phyloP scores from a whole-genome alignment of 139 green algal species.

The Diplosphaera chodatii region DNA sequence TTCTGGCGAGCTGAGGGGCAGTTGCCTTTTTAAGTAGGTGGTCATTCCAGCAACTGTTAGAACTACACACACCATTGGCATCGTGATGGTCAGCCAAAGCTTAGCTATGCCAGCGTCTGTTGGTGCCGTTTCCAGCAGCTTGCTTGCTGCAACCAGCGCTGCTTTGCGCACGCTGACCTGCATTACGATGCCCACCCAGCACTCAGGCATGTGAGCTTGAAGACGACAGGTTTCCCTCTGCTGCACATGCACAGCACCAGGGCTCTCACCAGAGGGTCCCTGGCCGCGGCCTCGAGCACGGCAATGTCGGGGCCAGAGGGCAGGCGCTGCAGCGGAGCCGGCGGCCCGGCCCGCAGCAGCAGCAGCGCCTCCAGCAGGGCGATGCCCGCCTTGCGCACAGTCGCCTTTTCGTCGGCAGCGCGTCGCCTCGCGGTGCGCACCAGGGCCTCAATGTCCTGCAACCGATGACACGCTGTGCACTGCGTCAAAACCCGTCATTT shows the following conservation, averaged over 20 bases:
- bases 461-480: too few relatives aligned
- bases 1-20: too few relatives aligned
- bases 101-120: slow-evolving; percentile 24
- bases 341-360: slow-evolving; percentile 28
- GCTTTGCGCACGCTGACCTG: slow-evolving; percentile 65
- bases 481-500: too few relatives aligned
- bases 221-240: too few relatives aligned
- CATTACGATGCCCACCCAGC: too few relatives aligned
- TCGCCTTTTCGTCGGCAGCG: slow-evolving; percentile 57
- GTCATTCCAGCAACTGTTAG: too few relatives aligned
- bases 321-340: slow-evolving; percentile 8
- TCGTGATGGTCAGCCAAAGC: slow-evolving; percentile 48
- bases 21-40: too few relatives aligned
- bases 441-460: slow-evolving; percentile 45
- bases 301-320: slow-evolving; percentile 33
- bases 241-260: too few relatives aligned
- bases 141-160: slow-evolving; percentile 32
- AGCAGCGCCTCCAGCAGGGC: slow-evolving; percentile 58
- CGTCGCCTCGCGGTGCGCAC: slow-evolving; percentile 37
- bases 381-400: slow-evolving; percentile 59
- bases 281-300: slow-evolving; percentile 47
- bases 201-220: too few relatives aligned
- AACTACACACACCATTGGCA: slow-evolving; percentile 53
- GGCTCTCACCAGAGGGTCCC: slow-evolving; percentile 53
- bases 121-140: slow-evolving; percentile 43